Conservation (phyloP, 148 eudicot species). For the Beta vulgaris region DNA sequence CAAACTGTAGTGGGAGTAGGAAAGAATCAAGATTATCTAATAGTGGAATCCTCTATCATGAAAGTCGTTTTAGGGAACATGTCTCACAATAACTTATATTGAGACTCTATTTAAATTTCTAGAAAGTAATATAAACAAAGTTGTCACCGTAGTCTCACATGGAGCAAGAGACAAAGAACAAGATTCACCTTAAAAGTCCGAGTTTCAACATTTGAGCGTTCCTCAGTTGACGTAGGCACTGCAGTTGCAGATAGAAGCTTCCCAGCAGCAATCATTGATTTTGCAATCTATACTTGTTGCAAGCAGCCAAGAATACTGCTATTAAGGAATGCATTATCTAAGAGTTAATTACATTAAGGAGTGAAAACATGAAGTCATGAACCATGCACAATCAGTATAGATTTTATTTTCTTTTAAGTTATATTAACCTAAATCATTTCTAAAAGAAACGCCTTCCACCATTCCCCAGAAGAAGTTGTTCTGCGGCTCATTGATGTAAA, state of each 20-base stretch:
- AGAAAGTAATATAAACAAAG: too few species aligned
- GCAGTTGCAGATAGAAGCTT: conserved; percentile 55
- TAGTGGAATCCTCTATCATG: neutral
- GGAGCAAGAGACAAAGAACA: neutral
- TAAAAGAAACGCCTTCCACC: too few species aligned
- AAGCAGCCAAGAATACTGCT: conserved; percentile 43
- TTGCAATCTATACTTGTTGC: conserved; percentile 79
- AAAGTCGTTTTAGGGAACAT: too few species aligned
- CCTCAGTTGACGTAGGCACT: conserved; percentile 33
- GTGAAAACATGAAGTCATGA: neutral
- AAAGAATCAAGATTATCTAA: neutral
- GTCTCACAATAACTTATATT: too few species aligned
- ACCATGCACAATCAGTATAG: neutral
- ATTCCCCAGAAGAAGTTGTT: neutral
- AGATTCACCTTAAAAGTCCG: conserved; percentile 62
- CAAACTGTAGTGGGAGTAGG: conserved; percentile 63
- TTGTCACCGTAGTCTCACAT: too few species aligned
- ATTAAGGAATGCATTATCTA: conserved; percentile 30
- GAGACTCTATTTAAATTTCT: too few species aligned
- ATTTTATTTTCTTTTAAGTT: neutral
- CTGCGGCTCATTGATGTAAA: neutral
- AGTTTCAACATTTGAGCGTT: conserved; percentile 49
- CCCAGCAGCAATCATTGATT: conserved; percentile 72
- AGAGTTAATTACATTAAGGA: conserved; percentile 23
- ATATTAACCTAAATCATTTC: neutral